Evolutionary conservation across 2,329 filamentous ascomycete genomes (phyloP), one percentile per base, ranked within the genome.

Genomic region (Alternaria gaisen): DNA sequence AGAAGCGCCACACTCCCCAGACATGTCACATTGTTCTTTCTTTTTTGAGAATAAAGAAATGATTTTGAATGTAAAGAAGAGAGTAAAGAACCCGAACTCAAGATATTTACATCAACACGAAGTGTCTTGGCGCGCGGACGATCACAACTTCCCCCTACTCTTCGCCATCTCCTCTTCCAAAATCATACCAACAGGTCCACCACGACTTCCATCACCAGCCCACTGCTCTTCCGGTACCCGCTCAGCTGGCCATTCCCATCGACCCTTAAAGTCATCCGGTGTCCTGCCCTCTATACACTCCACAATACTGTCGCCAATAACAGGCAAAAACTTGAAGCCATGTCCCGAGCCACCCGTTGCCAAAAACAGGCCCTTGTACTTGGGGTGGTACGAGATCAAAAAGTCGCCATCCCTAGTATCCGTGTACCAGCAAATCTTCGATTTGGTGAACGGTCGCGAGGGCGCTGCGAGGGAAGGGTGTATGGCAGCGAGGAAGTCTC

Each of bases 321-420:
- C 83, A 0, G 87, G 87, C 50, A 88, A 69, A 60, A 87, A 89
- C 66, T 89, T 89, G 73, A 88, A 89, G 0, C 81, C 87, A 72
- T 89, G 87, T 0, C 88, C 87, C 36, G 83, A 85, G 0, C 88
- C 88, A 1, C 86, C 87, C 0, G 87, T 89, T 3, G 86, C 86
- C 0, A 89, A 80, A 68, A 88, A 85, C 0, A 90, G 69, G 0
- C 83, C 82, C n/a, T 75, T 70, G 63, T 82, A 84, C 16, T 67
- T 74, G 0, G 85, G 85, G 50, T 87, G 83, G 56, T 82, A 80
- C 40, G 83, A 80, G 47, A 88, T 81, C 5, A 88, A 75, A 66
- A 85, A 88, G 55, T 87, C 83, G 32, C 86, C 85, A 16, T 82
- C 79, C 1, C 82, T 82, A 0, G 84, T 86, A 64, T 88, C 86